These are phyloP conservation scores for Aspergillus puulaauensis DNA, from an alignment of 2,329 filamentous ascomycete genomes.

Conservation along the genomic window DNA sequence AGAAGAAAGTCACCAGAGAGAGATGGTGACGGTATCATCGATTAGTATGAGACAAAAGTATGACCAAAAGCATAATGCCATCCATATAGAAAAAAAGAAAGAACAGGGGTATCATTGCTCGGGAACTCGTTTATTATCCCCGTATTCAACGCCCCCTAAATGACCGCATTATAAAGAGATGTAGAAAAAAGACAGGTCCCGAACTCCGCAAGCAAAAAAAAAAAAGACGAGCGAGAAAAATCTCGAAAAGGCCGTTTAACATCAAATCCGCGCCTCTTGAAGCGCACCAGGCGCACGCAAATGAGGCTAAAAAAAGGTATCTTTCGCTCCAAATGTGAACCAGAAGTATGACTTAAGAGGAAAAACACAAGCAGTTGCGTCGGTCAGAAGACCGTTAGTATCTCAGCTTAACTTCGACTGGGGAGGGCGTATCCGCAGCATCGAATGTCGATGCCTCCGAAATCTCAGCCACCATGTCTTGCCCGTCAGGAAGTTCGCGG, in stretches of 20 bases:
- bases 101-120: conserved; percentile 41
- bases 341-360: conserved; percentile 10
- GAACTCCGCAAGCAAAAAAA: conserved; percentile 13
- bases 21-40: conserved; percentile 21
- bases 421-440: conserved; percentile 22
- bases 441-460: conserved; percentile 58
- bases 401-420: conserved; percentile 55
- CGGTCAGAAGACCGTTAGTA: conserved; percentile 36
- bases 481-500: conserved; percentile 78
- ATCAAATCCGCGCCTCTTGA: conserved; percentile 9
- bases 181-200: neutral
- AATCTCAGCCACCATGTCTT: conserved; percentile 77
- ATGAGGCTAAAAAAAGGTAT: neutral
- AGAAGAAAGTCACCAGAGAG: neutral
- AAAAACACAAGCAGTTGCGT: conserved; percentile 12
- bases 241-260: conserved; percentile 3
- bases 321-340: conserved; percentile 3
- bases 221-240: conserved; percentile 9
- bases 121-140: conserved; percentile 44
- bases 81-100: conserved; percentile 18
- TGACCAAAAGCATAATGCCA: conserved; percentile 17
- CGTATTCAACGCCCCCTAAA: conserved; percentile 34
- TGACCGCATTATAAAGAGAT: conserved; percentile 6
- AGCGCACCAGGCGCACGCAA: conserved; percentile 22
- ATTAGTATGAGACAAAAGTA: conserved; percentile 23